Evolutionary conservation across 345 rosid genomes (phyloP), one percentile per base, ranked within the genome.

Genomic region (Euphorbia lathyris): DNA sequence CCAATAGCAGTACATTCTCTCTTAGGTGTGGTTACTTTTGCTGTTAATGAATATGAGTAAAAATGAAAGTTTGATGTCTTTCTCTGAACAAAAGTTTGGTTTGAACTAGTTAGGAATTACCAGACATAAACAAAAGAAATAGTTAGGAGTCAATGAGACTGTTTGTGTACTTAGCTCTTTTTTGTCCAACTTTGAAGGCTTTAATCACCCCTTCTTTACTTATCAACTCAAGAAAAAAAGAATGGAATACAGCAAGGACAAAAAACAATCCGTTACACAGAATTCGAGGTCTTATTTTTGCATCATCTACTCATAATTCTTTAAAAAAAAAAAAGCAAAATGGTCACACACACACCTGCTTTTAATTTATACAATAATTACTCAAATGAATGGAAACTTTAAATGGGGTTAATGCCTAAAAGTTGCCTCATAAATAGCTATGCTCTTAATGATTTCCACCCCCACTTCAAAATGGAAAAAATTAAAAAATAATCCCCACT

Each of bases 271-370:
- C 77, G 70, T 79, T 80, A 48, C 86, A 36, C 80, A 42, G 51
- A 74, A 66, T 47, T 59, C 81, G 84, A 84, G 78, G 78, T 1
- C 11, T 40, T 38, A 9, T 52, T 34, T 29, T 25, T 47, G 66
- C 68, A 82, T 79, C 70, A 86, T 82, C 74, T 70, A 60, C 73
- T 72, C 84, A 76, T 86, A 77, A 81, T 79, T 77, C 77, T 80
- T 78, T 85, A 74, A 82, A 79, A 52, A n/a, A 52, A 10, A 47
- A 17, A 27, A 74, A 58, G 59, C 59, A 60, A 45, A 45, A n/a
- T 66, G 61, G 42, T 70, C 67, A 50, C 61, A 11, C 5, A 66
- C 67, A 50, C 61, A 11, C 5, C 30, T 43, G 55, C 75, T 36
- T 53, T 61, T 50, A 53, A 26, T 48, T 51, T 55, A 47, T 59